These are phyloP conservation scores for Sporobolomyces pararoseus DNA, from an alignment of 768 basidiomycete species.

Conservation along the genomic window DNA sequence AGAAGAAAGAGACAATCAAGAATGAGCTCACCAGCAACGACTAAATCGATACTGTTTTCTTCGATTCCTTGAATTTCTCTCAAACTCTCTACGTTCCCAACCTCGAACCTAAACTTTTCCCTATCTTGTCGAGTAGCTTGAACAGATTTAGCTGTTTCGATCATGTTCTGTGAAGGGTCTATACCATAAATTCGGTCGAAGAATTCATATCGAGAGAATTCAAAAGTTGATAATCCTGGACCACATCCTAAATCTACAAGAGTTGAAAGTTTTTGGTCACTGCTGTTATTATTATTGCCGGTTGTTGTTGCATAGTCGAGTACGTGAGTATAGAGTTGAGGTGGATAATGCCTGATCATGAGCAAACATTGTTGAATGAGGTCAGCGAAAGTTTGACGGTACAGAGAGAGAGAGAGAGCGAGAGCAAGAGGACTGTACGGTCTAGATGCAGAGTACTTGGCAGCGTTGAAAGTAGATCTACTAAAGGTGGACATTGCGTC, in stretches of 20 bases:
- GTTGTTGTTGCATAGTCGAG: slow-evolving; percentile 3
- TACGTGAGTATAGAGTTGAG: slow-evolving; percentile 13
- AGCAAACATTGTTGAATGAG: slow-evolving; percentile 57
- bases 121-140: slow-evolving; percentile 44
- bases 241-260: slow-evolving; percentile 36
- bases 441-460: slow-evolving; percentile 63
- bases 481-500: slow-evolving; percentile 80
- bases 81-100: slow-evolving; percentile 49
- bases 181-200: slow-evolving; percentile 66
- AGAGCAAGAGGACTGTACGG: too few relatives aligned
- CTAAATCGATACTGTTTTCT: slow-evolving; percentile 61
- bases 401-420: background rate
- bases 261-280: background rate
- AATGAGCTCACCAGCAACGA: slow-evolving; percentile 59
- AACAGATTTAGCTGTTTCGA: slow-evolving; percentile 53
- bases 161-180: slow-evolving; percentile 73
- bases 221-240: slow-evolving; percentile 53
- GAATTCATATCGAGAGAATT: slow-evolving; percentile 53
- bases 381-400: slow-evolving; percentile 50
- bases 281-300: too few relatives aligned
- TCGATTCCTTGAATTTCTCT: slow-evolving; percentile 59
- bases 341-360: slow-evolving; percentile 48
- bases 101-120: slow-evolving; percentile 35
- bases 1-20: too few relatives aligned
- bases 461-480: slow-evolving; percentile 65